Percentiles rank a stretch among this genome's conserved stretches.
These are phyloP conservation scores for Hypomyces rosellus DNA, from an alignment of 2,329 filamentous ascomycete genomes.

Conservation along the genomic window DNA sequence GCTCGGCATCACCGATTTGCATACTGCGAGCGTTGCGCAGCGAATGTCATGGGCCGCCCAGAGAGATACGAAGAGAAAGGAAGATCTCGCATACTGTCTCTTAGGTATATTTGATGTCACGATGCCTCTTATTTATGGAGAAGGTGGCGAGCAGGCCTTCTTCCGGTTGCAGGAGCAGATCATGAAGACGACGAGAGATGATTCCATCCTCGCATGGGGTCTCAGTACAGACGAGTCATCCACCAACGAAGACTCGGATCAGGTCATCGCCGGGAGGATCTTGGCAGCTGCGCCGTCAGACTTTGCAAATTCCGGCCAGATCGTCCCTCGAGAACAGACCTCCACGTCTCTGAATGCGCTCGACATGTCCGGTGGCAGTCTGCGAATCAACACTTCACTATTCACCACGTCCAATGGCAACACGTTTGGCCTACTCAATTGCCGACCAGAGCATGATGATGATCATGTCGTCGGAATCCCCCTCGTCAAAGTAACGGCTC, in stretches of 20 bases:
- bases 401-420: neutral
- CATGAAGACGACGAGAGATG: slow-evolving; percentile 12
- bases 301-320: slow-evolving; percentile 8
- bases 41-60: slow-evolving; percentile 18
- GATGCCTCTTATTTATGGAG: slow-evolving; percentile 17
- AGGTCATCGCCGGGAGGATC: neutral
- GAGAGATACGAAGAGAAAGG: slow-evolving; percentile 10
- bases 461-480: slow-evolving; percentile 4
- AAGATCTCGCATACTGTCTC: slow-evolving; percentile 18
- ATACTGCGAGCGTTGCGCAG: slow-evolving; percentile 15
- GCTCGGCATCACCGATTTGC: slow-evolving; percentile 1
- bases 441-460: slow-evolving; percentile 4
- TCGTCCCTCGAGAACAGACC: neutral
- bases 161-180: slow-evolving; percentile 14
- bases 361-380: slow-evolving; percentile 7
- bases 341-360: slow-evolving; percentile 1
- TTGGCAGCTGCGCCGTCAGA: slow-evolving; percentile 5
- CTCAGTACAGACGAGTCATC: neutral
- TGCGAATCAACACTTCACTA: slow-evolving; percentile 1
- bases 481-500: neutral
- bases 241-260: neutral
- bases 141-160: slow-evolving; percentile 14
- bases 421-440: slow-evolving; percentile 7
- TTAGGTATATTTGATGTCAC: slow-evolving; percentile 15
- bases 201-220: slow-evolving; percentile 18